These are phyloP conservation scores for Crithidia thermophila DNA, from an alignment of 208 protist species.

Conservation along the genomic window DNA sequence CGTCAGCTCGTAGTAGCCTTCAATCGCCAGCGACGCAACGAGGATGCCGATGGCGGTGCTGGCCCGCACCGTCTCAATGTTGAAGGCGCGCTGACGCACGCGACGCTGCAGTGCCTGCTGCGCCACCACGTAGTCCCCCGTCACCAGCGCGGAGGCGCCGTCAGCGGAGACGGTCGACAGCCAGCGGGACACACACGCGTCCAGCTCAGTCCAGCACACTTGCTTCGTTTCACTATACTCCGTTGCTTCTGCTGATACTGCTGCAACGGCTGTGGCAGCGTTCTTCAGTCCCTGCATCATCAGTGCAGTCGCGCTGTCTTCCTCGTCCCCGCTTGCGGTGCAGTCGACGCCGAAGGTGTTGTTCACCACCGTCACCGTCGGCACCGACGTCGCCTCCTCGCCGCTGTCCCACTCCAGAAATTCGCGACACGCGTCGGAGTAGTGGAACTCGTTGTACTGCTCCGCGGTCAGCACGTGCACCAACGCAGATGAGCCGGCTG, in stretches of 20 bases:
- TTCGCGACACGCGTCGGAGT: slow-evolving; percentile 42
- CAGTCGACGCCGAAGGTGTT: slow-evolving; percentile 37
- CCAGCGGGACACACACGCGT: background rate
- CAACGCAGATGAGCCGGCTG: slow-evolving; percentile 39
- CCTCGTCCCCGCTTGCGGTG: background rate
- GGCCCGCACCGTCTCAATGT: slow-evolving; percentile 79
- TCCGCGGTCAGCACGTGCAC: slow-evolving; percentile 64
- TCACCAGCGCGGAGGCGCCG: slow-evolving; percentile 18
- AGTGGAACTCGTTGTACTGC: slow-evolving; percentile 80
- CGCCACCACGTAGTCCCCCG: slow-evolving; percentile 23
- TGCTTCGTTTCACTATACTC: no score
- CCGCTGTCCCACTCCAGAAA: slow-evolving; percentile 38
- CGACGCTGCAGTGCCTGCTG: slow-evolving; percentile 46
- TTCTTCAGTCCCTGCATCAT: background rate
- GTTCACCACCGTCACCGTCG: slow-evolving; percentile 54
- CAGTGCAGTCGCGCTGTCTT: no score
- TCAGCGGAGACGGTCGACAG: slow-evolving; percentile 1
- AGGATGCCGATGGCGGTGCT: slow-evolving; percentile 87
- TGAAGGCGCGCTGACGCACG: slow-evolving; percentile 73
- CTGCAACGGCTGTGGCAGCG: background rate
- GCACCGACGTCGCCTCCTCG: slow-evolving; percentile 15
- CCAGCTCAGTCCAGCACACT: background rate
- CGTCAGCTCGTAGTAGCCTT: slow-evolving; percentile 81
- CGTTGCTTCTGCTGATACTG: no score
- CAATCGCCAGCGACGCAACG: slow-evolving; percentile 79